Percentiles rank a stretch among this genome's conserved stretches.
Conservation (phyloP, 2,329 filamentous ascomycete genomes). For the Zelopaecilomyces penicillatus region DNA sequence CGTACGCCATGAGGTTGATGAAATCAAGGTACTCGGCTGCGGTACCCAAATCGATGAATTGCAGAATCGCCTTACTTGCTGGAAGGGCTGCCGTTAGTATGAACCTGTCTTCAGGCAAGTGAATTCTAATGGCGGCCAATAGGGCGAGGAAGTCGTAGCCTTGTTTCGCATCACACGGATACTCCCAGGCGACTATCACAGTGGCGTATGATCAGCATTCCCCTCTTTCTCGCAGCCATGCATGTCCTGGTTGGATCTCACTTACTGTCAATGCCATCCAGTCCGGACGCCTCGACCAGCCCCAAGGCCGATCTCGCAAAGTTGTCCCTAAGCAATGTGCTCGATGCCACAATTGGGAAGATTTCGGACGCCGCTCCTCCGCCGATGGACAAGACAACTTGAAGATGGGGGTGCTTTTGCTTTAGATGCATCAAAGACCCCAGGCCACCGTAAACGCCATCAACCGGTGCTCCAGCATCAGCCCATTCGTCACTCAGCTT, state of each 20-base stretch:
- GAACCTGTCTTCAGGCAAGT: slow-evolving; percentile 61
- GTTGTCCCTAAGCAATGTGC: slow-evolving; percentile 51
- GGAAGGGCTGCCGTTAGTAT: slow-evolving; percentile 66
- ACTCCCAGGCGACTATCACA: slow-evolving; percentile 67
- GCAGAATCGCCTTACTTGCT: slow-evolving; percentile 55
- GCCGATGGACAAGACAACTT: slow-evolving; percentile 70
- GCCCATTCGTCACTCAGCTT: slow-evolving; percentile 75
- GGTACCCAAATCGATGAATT: slow-evolving; percentile 57
- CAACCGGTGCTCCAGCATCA: slow-evolving; percentile 62
- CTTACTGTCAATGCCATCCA: slow-evolving; percentile 58
- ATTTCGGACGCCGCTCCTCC: slow-evolving; percentile 56
- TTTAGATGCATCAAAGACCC: slow-evolving; percentile 68
- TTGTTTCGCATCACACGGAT: slow-evolving; percentile 57
- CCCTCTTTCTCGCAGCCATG: background rate
- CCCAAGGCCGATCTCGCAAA: slow-evolving; percentile 61
- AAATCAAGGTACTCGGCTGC: slow-evolving; percentile 62
- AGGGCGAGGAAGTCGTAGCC: slow-evolving; percentile 63
- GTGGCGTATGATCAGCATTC: background rate
- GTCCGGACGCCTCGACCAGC: slow-evolving; percentile 60
- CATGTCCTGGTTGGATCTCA: slow-evolving; percentile 1
- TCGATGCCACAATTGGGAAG: slow-evolving; percentile 59
- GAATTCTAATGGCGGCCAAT: slow-evolving; percentile 55
- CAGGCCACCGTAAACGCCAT: slow-evolving; percentile 62
- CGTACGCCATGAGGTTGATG: slow-evolving; percentile 74
- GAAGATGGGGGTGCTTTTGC: slow-evolving; percentile 58